Evolutionary conservation across 2,329 filamentous ascomycete genomes (phyloP), one percentile per base, ranked within the genome.

Genomic region (Fusarium vanettenii): DNA sequence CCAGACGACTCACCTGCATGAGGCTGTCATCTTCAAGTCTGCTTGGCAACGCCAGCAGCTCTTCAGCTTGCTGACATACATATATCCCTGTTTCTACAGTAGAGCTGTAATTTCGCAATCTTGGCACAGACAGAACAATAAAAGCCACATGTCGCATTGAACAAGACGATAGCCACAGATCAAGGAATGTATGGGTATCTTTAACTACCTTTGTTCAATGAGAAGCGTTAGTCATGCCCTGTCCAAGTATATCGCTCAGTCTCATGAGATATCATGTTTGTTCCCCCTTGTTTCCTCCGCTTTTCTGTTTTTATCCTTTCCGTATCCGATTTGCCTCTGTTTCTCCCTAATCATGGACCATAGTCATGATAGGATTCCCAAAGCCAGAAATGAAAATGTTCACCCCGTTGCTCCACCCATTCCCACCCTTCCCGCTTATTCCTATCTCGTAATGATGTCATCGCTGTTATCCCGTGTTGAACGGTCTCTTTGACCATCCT

Each of bases 151-250:
- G 11, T 41, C 16, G 20, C 37, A 43, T 20, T 56, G 14, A 43
- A n/a, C 25, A 43, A 33, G 25, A 27, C 29, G 18, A 55, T 52
- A 39, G 16, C 41, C 45, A 43, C 20, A 13, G 6, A 9, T 43
- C 56, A 71, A 71, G 68, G 76, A 78, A 76, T 65, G 65, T 65
- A 50, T 62, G 77, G 77, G 77, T 79, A 79, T 79, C 77, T 74
- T 79, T 57, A 76, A 78, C 72, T 79, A 74, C 69, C 74, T 59
- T 75, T 70, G 56, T 78, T 74, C 69, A 71, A 69, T 72, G 66
- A 79, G 70, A 69, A 77, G 70, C 73, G 73, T 79, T 45, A 76
- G 73, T 75, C 73, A 78, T 79, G 67, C 67, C 69, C 67, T 70
- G 66, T 72, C 68, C 71, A 70, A 75, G 63, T 64, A 61, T 66